Percentiles rank a stretch among this genome's conserved stretches.
Conservation (phyloP, 192 early-diverging fungal species). For the Gryganskiella cystojenkinii region DNA sequence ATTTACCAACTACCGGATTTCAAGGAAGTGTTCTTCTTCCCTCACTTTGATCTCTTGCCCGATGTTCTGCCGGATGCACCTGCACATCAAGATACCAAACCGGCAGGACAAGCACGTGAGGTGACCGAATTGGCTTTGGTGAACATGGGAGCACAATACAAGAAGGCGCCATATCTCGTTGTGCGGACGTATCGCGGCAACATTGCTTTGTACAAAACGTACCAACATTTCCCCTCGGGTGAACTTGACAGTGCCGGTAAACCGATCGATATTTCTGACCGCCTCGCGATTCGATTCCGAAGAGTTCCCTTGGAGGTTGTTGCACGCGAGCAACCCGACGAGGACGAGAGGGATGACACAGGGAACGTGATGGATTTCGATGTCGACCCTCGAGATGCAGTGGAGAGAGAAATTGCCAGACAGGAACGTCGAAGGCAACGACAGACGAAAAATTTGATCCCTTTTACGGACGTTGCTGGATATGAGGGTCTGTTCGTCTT, state of each 20-base stretch:
- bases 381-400: slow-evolving; percentile 30
- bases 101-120: slow-evolving; percentile 54
- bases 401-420: slow-evolving; percentile 35
- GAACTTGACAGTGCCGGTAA: slow-evolving; percentile 30
- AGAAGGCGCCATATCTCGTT: slow-evolving; percentile 73
- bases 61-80: slow-evolving; percentile 61
- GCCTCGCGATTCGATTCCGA: slow-evolving; percentile 75
- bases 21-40: slow-evolving; percentile 66
- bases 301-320: slow-evolving; percentile 73
- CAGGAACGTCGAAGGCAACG: slow-evolving; percentile 24
- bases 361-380: slow-evolving; percentile 19
- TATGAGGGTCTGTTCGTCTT: slow-evolving; percentile 82
- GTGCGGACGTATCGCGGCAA: slow-evolving; percentile 73
- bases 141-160: slow-evolving; percentile 66
- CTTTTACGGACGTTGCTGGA: slow-evolving; percentile 63
- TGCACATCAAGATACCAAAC: slow-evolving; percentile 50
- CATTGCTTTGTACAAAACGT: slow-evolving; percentile 78
- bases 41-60: slow-evolving; percentile 70
- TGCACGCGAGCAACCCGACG: slow-evolving; percentile 59
- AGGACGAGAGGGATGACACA: slow-evolving; percentile 38
- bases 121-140: slow-evolving; percentile 78
- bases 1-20: slow-evolving; percentile 68
- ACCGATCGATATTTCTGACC: slow-evolving; percentile 43
- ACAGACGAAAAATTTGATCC: slow-evolving; percentile 47
- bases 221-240: slow-evolving; percentile 58